Evolutionary conservation across 306 rosid genomes (phyloP), one percentile per base, ranked within the genome.

Genomic region (Carpinus fangiana): DNA sequence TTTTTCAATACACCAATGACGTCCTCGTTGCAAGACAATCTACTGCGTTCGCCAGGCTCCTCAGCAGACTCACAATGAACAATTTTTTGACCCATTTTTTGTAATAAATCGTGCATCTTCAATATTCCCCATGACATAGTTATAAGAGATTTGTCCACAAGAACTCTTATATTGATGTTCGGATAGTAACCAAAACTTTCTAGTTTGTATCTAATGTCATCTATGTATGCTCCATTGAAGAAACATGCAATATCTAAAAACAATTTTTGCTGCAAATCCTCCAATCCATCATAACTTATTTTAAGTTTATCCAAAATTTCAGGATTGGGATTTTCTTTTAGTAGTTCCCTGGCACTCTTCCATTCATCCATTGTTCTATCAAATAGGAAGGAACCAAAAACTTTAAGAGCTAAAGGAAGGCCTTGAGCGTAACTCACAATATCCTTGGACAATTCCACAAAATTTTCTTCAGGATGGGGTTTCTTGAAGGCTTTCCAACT

Each of bases 211-310:
- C 18, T 23, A 59, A 60, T 80, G 31, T 59, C 41, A 36, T 75
- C 26, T 75, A 12, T 75, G 41, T 57, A 31, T 76, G 75, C 69
- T 14, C 80, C 84, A 53, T 75, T 76, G 17, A 76, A 81, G 52
- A 81, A 81, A 20, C 84, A 81, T 2, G 80, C 84, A 59, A 81
- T 81, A 81, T 41, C 45, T 41, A 47, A 47, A 12, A 47, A 81
- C 72, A 81, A 68, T 76, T 70, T 67, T 81, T 76, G 14, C 64
- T 18, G 10, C 53, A 47, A 75, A n/a, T 71, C 73, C 41, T 76
- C 69, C 41, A 81, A 41, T 79, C 77, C 73, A 73, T 81, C 84
- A 76, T 70, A 81, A 66, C 84, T 81, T 76, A 76, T 76, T 28
- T 46, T 36, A 3, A 76, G 73, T 21, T 12, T 34, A 26, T 66